phyloP scores from a whole-genome alignment of 805 yeast species.

The Kodamaea fukazawae region DNA sequence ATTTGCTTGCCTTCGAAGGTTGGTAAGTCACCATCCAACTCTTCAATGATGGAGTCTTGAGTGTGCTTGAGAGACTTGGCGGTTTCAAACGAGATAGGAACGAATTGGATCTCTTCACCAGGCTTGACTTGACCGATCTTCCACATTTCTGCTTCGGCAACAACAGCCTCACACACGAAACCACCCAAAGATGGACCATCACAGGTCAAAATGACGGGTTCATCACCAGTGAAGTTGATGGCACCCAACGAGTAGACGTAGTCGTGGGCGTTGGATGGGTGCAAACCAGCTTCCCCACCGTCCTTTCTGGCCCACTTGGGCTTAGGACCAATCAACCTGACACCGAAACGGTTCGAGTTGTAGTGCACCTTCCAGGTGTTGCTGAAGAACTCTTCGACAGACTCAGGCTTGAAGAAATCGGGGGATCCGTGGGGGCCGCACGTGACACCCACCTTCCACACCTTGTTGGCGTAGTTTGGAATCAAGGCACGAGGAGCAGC shows the following conservation, averaged over 20 bases:
- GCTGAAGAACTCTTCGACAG: slow-evolving; percentile 70
- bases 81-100: slow-evolving; percentile 65
- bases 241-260: slow-evolving; percentile 97
- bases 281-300: slow-evolving; percentile 98
- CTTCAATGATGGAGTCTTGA: slow-evolving; percentile 56
- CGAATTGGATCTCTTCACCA: slow-evolving; percentile 80
- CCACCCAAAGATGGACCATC: slow-evolving; percentile 99
- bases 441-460: slow-evolving; percentile 89
- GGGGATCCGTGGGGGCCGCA: slow-evolving; percentile 99
- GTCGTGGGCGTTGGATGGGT: slow-evolving; percentile 98
- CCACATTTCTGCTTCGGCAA: slow-evolving; percentile 96
- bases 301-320: slow-evolving; percentile 95
- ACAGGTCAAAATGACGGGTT: slow-evolving; percentile 93
- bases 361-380: slow-evolving; percentile 93
- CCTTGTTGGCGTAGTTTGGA: slow-evolving; percentile 50
- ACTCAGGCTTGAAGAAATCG: slow-evolving; percentile 80
- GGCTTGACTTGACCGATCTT: slow-evolving; percentile 97
- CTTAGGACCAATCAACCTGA: slow-evolving; percentile 90
- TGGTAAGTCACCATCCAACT: slow-evolving; percentile 44
- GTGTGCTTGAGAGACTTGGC: slow-evolving; percentile 62
- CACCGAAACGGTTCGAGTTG: slow-evolving; percentile 96
- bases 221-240: slow-evolving; percentile 97
- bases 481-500: slow-evolving; percentile 54
- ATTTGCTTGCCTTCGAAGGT: slow-evolving; percentile 23
- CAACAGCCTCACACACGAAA: slow-evolving; percentile 94